Conservation (phyloP, 768 basidiomycete species). For the Cystoderma amianthinum region DNA sequence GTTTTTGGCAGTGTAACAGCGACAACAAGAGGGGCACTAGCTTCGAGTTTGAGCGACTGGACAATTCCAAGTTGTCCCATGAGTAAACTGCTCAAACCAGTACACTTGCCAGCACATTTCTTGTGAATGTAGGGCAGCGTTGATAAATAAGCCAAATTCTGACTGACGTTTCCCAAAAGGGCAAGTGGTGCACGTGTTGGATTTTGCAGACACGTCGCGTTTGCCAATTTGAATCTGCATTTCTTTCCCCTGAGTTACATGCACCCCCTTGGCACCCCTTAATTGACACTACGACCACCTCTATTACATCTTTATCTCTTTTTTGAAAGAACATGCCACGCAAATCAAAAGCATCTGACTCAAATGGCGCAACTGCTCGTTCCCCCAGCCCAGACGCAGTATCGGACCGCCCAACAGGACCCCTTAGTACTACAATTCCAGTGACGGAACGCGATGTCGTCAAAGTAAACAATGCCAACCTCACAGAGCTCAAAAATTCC, state of each 20-base stretch:
- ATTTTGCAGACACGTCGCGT: not conserved
- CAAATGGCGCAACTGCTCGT: constrained; percentile 1
- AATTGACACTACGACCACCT: not conserved
- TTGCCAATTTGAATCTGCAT: not conserved
- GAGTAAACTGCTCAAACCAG: no score
- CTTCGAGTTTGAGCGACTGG: no score
- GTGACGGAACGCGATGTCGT: constrained; percentile 43
- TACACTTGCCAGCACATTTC: no score
- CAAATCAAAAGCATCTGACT: not conserved
- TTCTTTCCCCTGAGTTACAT: not conserved
- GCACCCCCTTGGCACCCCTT: not conserved
- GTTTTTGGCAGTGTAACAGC: no score
- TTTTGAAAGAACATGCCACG: constrained; percentile 2
- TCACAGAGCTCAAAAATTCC: constrained; percentile 58
- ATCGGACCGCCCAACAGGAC: constrained; percentile 45
- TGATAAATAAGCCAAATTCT: no score
- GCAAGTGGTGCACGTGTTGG: no score
- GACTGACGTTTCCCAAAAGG: no score
- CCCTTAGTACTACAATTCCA: constrained; percentile 39
- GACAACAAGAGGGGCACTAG: no score
- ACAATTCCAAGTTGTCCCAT: no score
- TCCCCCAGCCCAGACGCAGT: constrained; percentile 2
- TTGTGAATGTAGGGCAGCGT: no score
- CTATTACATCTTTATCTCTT: not conserved
- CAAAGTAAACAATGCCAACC: constrained; percentile 54